Percentiles rank a stretch among this genome's conserved stretches.
Evolutionary conservation across 306 rosid genomes (phyloP).

Genomic region (Quercus glauca): DNA sequence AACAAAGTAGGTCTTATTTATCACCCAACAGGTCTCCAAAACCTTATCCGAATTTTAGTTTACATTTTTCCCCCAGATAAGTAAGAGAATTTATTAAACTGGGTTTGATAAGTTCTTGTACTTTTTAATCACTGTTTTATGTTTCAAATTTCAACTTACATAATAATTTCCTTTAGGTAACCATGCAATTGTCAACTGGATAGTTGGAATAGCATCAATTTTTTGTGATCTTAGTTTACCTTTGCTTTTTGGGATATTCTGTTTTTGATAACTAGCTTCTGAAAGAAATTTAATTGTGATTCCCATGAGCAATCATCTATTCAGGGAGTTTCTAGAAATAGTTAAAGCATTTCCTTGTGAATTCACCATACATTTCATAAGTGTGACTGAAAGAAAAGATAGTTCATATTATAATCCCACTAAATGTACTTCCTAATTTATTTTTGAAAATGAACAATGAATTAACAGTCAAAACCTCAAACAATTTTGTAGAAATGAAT

Average conservation of each 20-base stretch:
- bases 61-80: background rate
- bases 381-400: background rate
- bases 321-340: background rate
- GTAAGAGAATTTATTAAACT: background rate
- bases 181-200: background rate
- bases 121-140: background rate
- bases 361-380: background rate
- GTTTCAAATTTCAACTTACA: background rate
- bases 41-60: background rate
- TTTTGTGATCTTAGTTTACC: background rate
- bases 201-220: background rate
- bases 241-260: background rate
- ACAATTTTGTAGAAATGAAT: background rate
- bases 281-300: background rate
- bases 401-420: background rate
- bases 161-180: background rate
- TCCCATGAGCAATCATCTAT: background rate
- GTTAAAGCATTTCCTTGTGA: background rate
- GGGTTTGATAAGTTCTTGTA: background rate
- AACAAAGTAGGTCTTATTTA: background rate
- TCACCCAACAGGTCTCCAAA: slow-evolving; percentile 5
- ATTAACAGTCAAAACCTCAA: background rate
- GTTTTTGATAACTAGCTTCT: background rate
- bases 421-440: slow-evolving; percentile 1
- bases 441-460: background rate